A percentile compares a stretch with the other conserved stretches of the same genome.
Evolutionary conservation across 192 early-diverging fungal genomes (phyloP).

Genomic region (Spinellus fusiger): DNA sequence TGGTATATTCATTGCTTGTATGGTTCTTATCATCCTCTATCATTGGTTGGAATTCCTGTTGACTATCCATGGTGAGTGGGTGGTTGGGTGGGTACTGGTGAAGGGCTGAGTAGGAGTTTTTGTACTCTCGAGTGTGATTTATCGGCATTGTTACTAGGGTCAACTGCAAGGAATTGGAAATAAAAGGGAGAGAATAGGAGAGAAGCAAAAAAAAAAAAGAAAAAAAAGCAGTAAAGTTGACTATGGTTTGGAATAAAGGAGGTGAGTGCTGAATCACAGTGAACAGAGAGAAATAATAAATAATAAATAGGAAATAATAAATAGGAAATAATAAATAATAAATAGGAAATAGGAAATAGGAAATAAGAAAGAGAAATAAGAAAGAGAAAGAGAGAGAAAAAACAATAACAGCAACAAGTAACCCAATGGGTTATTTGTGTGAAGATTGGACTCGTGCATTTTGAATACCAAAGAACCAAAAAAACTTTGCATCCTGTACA

Average conservation of each 20-base stretch:
- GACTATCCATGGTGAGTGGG: neutral
- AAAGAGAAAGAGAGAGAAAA: neutral
- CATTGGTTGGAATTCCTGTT: neutral
- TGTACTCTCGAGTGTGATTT: too few species aligned
- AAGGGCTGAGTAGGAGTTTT: neutral
- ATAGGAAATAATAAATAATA: neutral
- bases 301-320: neutral
- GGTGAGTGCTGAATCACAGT: neutral
- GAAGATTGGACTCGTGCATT: neutral
- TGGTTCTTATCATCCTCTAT: neutral
- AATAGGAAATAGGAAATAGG: neutral
- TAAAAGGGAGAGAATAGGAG: neutral
- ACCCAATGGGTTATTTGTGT: too few species aligned
- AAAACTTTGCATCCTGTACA: neutral
- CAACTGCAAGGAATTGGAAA: neutral
- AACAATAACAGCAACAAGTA: too few species aligned
- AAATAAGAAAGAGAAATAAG: neutral
- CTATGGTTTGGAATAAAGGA: neutral
- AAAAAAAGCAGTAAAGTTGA: slow-evolving; percentile 3
- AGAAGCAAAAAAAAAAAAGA: neutral
- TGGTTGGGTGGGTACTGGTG: neutral
- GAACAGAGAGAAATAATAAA: neutral
- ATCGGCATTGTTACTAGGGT: too few species aligned
- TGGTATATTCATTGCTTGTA: neutral
- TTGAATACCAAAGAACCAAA: neutral